Evolutionary conservation across 2,329 filamentous ascomycete species (phyloP).

Genomic region (Daldinia sp.): DNA sequence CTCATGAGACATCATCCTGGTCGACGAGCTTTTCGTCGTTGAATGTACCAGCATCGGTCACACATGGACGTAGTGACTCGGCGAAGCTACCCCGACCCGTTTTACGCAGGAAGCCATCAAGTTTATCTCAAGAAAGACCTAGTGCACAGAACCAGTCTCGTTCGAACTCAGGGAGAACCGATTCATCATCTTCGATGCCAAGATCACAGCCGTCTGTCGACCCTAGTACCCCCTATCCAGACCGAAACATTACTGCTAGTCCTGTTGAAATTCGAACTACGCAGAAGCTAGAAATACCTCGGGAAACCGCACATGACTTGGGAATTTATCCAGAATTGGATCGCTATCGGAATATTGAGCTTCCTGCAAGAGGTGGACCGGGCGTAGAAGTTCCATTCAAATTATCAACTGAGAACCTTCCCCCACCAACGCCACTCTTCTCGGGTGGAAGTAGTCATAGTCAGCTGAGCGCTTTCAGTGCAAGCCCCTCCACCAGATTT

Average conservation of each 20-base stretch:
- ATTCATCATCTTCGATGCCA: constrained; percentile 54
- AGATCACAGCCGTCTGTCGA: constrained; percentile 51
- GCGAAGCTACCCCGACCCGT: constrained; percentile 52
- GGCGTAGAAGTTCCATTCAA: constrained; percentile 61
- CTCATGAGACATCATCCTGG: constrained; percentile 55
- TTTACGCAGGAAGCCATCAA: constrained; percentile 60
- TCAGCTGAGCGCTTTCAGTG: constrained; percentile 67
- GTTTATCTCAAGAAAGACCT: constrained; percentile 51
- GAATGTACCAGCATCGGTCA: constrained; percentile 47
- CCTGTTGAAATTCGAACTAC: constrained; percentile 54
- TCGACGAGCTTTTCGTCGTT: constrained; percentile 49
- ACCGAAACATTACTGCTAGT: constrained; percentile 54
- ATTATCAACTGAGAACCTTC: constrained; percentile 69
- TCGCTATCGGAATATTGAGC: constrained; percentile 62
- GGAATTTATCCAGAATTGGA: constrained; percentile 68
- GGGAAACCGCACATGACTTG: constrained; percentile 51
- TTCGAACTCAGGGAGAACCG: constrained; percentile 50
- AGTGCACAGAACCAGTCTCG: constrained; percentile 48
- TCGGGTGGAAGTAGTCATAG: constrained; percentile 63
- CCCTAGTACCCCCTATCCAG: constrained; percentile 48
- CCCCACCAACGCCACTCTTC: constrained; percentile 72
- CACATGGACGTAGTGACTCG: constrained; percentile 47
- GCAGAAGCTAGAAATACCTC: constrained; percentile 53
- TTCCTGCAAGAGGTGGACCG: constrained; percentile 49
- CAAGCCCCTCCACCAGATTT: constrained; percentile 77